phyloP scores from a whole-genome alignment of 768 basidiomycete genomes.

The Hygrocybe punicea region DNA sequence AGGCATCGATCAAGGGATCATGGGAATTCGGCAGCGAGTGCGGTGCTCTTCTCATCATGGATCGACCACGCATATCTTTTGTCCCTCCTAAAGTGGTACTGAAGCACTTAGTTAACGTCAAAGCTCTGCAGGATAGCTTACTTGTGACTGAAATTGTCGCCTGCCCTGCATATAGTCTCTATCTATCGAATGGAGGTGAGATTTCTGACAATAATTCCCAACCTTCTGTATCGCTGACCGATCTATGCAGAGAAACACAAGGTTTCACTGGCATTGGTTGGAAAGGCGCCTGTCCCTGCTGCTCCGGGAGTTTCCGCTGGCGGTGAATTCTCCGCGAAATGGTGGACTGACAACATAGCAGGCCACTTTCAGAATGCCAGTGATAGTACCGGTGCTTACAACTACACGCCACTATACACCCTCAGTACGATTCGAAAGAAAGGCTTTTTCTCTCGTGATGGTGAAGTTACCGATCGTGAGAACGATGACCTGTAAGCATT shows the following conservation, averaged over 20 bases:
- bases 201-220: not conserved
- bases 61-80: conserved; percentile 22
- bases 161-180: conserved; percentile 27
- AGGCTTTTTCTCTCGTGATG: conserved; percentile 1
- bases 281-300: not conserved
- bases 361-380: not conserved
- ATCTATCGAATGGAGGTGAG: conserved; percentile 5
- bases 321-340: not conserved
- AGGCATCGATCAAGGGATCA: conserved; percentile 31
- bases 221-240: not conserved
- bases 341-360: not conserved
- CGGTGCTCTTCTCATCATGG: conserved; percentile 37
- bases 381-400: not conserved
- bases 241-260: not conserved
- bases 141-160: conserved; percentile 31
- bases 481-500: conserved; percentile 1
- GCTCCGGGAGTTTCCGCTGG: not conserved
- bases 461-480: not conserved
- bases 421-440: not conserved
- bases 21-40: conserved; percentile 34
- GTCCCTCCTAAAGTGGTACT: conserved; percentile 20
- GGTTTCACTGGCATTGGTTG: not conserved
- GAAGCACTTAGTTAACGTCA: conserved; percentile 20
- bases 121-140: conserved; percentile 25
- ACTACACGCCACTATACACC: conserved; percentile 4